Evolutionary conservation across 2,329 filamentous ascomycete genomes (phyloP), one percentile per base, ranked within the genome.

Genomic region (Colletotrichum australisinense): DNA sequence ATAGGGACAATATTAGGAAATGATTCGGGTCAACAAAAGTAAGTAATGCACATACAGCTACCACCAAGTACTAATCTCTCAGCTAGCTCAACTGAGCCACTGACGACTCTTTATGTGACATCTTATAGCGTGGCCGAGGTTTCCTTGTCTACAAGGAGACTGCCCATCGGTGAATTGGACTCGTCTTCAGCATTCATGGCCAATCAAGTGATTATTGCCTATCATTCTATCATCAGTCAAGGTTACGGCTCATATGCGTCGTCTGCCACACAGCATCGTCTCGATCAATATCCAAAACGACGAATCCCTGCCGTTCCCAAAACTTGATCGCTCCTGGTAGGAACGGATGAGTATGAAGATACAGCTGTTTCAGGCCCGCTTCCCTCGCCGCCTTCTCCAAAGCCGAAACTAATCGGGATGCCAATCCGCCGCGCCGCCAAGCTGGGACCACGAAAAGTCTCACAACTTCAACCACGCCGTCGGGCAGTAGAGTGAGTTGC

Each of bases 281-380:
- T 5, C 11, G 46, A 2, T 80, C 79, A 1, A 77, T 67, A 0
- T 63, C 4, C 2, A 78, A 56, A 2, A 78, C 9, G 1, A 58
- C 58, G 30, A 80, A 80, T 0, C 76, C 76, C 16, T 79, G 76
- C 1, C 72, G 57, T 32, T 79, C 70, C 79, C 79, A 80, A 5
- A 80, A 80, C 1, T 46, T 38, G 4, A 78, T 74, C 1, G 79
- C 79, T 1, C 78, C 74, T 0, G 76, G 77, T 1, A 80, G n/a
- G 12, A 80, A 80, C 0, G 78, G 78, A 32, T 80, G 79, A 1
- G 79, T 80, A n/a, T 80, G 79, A 1, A 80, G 72, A 58, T 80
- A 80, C 3, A 80, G 67, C 2, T 69, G 64, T 19, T 77, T 46
- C 9, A 80, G 63, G 24, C 76, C 75, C 2, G 70, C 68, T 1